Base-by-base conservation (phyloP, 2,329 filamentous ascomycete genomes). In the Microdochium paspali region DNA sequence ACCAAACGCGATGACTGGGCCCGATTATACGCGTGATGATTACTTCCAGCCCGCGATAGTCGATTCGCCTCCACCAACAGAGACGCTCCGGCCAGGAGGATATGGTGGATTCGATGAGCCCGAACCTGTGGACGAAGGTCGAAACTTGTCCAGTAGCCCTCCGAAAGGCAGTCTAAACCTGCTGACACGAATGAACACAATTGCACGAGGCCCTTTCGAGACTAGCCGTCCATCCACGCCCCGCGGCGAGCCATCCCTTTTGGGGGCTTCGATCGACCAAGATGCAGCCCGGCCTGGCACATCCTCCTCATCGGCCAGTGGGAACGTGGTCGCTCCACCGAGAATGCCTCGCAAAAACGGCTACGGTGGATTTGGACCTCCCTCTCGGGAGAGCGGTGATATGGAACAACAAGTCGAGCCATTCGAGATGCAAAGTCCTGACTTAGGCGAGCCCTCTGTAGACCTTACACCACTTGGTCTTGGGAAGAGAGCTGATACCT, bases 141-240 rank as follows among this genome's bases (percentile, higher is more conserved):
- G 63, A 31, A 61, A 72, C 56, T 72, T 72, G 21, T 68, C 74
- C 3, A 61, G 69, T 20, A 80, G 71, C 51, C 76, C 78, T 44
- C 66, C 64, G 52, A 69, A 65, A 50, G 59, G 63, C 45, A 54
- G 54, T 2, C 57, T 61, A 5, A 69, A 59, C 31, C 56, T 87
- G 24, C 57, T 85, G 54, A 73, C 78, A 51, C 76, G 80, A 46
- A 79, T 87, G 72, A 77, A 86, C 54, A 74, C 69, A 9, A 83
- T 87, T 57, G 73, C 79, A 1, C 79, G 83, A 1, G 83, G 81
- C 0, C 83, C 84, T 0, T 86, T 87, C 55, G 79, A 81, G 52
- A 61, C 72, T 26, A 65, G 58, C 52, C 64, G 66, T 53, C 52
- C 53, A 28, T 56, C 64, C 3, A 55, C 56, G 3, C 56, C 56